Base-by-base conservation (phyloP, 345 rosid genomes). In the Citrus mangshanensis region DNA sequence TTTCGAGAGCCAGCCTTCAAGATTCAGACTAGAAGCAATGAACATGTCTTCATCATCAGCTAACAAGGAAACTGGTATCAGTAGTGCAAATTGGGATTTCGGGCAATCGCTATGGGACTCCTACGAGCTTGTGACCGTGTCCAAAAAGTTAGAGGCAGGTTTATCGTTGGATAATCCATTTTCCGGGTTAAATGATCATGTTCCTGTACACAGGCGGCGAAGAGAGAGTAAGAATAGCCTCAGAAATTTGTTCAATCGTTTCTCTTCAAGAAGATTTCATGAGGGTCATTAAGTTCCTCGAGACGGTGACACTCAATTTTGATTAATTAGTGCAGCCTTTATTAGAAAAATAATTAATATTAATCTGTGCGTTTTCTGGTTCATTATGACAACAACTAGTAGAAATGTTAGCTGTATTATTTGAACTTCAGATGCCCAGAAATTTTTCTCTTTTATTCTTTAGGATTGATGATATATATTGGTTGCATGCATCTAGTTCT, bases 71-170 rank as follows among this genome's bases (percentile, higher is more conserved):
- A 59, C 25, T 56, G 60, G 70, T 74, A 38, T 18, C 58, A 69
- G 70, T 24, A 27, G 49, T 38, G 63, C 70, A 7, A 68, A 70
- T 18, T 93, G 98, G 99, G 97, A 95, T 81, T 90, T 88, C 71
- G 72, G 80, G 70, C 89, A 93, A 38, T 93, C 97, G 0, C 82
- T 96, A 12, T 89, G 90, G 89, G 99, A 94, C 82, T 84, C 97
- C 0, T 88, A 90, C 37, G 99, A 96, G 91, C 87, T 94, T 76
- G 89, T 94, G 74, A 79, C 85, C 0, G 82, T 92, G 27, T 68
- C 91, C 55, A 93, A 83, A 82, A 91, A 54, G 85, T 64, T 94
- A 64, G 98, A 94, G 83, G 78, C 85, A 2, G 89, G 86, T 51
- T 81, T 93, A 10, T 78, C 81, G 27, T 34, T 86, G 34, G 90